Conservation (phyloP, 1,284 basidiomycete species). For the Microbotryum lychnidis-dioicae region DNA sequence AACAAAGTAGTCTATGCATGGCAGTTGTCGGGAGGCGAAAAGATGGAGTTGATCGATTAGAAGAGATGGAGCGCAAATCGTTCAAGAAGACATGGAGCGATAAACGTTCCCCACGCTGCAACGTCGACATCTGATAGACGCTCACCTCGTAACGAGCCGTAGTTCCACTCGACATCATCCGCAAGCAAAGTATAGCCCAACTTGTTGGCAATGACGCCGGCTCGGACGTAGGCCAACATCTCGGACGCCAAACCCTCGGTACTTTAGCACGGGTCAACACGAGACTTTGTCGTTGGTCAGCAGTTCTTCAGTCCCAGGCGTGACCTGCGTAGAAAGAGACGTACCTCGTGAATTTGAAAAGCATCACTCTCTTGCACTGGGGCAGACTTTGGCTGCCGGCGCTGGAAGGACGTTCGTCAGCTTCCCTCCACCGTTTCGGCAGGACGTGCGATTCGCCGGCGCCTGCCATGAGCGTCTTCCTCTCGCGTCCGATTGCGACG, state of each 20-base stretch:
- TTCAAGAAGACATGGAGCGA: no score
- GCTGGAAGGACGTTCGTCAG: not conserved
- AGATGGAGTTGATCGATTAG: not conserved
- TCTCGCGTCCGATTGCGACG: no score
- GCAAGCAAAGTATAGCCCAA: slow-evolving; percentile 25
- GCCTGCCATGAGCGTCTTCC: not conserved
- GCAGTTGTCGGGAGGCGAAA: not conserved
- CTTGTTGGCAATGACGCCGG: slow-evolving; percentile 21
- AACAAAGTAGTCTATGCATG: slow-evolving; percentile 17
- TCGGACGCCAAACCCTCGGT: slow-evolving; percentile 21
- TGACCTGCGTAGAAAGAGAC: not conserved
- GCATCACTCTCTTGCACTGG: slow-evolving; percentile 24
- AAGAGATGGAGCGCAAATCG: no score
- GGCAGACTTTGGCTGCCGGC: slow-evolving; percentile 17
- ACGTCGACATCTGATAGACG: no score
- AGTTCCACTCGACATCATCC: slow-evolving; percentile 26
- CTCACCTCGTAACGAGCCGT: slow-evolving; percentile 10
- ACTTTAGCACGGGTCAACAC: not conserved
- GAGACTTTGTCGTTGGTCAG: not conserved
- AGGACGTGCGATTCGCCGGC: slow-evolving; percentile 8
- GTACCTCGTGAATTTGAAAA: slow-evolving; percentile 22
- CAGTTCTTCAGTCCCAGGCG: not conserved
- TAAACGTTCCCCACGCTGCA: no score
- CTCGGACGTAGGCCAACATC: slow-evolving; percentile 19
- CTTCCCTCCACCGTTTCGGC: slow-evolving; percentile 22